Conservation (phyloP, 768 basidiomycete species). For the Auriscalpium orientale region DNA sequence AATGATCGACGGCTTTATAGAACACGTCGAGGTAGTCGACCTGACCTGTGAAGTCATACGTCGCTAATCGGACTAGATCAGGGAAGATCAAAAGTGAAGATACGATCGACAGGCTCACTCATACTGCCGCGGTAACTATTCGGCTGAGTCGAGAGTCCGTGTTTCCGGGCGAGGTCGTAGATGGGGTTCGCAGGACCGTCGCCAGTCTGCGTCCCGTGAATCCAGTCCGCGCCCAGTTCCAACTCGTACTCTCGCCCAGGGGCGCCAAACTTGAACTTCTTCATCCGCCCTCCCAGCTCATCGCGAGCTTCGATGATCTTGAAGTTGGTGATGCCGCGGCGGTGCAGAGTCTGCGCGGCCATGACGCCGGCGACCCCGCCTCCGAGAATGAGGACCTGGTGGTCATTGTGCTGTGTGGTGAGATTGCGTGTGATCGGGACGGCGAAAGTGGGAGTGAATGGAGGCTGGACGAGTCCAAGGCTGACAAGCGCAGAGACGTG, state of each 20-base stretch:
- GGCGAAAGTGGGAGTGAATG: neutral
- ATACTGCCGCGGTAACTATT: constrained; percentile 36
- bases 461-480: constrained; percentile 1
- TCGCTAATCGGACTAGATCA: constrained; percentile 28
- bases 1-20: constrained; percentile 32
- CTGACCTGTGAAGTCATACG: constrained; percentile 44
- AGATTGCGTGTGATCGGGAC: neutral
- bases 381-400: constrained; percentile 51
- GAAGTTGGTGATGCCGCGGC: constrained; percentile 48
- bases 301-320: constrained; percentile 51
- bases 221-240: constrained; percentile 55
- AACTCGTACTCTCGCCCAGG: constrained; percentile 32
- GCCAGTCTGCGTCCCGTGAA: constrained; percentile 42
- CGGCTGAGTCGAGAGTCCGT: constrained; percentile 37
- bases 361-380: constrained; percentile 61
- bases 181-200: constrained; percentile 54
- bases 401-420: constrained; percentile 16
- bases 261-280: constrained; percentile 35
- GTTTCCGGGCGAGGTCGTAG: constrained; percentile 46
- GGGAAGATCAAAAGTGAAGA: neutral
- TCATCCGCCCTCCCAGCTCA: constrained; percentile 58
- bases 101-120: constrained; percentile 26
- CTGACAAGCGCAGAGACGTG: neutral
- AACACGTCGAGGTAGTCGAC: constrained; percentile 42
- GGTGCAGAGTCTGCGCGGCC: constrained; percentile 52